A percentile compares a stretch with the other conserved stretches of the same genome.
These are phyloP conservation scores for Cladosporium cucumerinum DNA, from an alignment of 2,329 filamentous ascomycete species.

Conservation along the genomic window DNA sequence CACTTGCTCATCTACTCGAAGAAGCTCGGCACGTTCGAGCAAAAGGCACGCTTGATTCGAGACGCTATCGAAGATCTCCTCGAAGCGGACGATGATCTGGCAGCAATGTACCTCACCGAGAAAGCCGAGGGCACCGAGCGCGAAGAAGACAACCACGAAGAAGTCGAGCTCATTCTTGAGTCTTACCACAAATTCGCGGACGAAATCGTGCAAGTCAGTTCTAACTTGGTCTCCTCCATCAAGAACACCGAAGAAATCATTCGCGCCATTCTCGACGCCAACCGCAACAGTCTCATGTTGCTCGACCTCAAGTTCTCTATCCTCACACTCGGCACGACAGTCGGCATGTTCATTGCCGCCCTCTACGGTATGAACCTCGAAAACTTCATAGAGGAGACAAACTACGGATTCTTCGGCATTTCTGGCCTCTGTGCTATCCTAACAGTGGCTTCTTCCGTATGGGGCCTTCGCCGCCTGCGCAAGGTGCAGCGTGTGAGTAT, in stretches of 20 bases:
- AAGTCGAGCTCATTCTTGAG: conserved; percentile 94
- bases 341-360: conserved; percentile 92
- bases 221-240: conserved; percentile 89
- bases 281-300: conserved; percentile 96
- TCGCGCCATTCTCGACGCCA: conserved; percentile 94
- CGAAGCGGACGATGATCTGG: conserved; percentile 92
- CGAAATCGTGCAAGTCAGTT: conserved; percentile 93
- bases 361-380: conserved; percentile 99
- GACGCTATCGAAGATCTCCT: conserved; percentile 94
- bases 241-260: conserved; percentile 98
- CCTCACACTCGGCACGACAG: conserved; percentile 87
- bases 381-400: conserved; percentile 94
- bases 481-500: conserved; percentile 86
- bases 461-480: conserved; percentile 77
- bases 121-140: conserved; percentile 71
- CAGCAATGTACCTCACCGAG: conserved; percentile 93
- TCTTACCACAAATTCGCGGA: conserved; percentile 98
- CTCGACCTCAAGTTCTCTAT: conserved; percentile 96
- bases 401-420: conserved; percentile 78
- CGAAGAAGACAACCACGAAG: conserved; percentile 83
- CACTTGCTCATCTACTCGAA: conserved; percentile 92
- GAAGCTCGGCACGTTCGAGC: conserved; percentile 93
- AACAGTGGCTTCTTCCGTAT: conserved; percentile 74
- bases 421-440: conserved; percentile 67
- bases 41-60: conserved; percentile 88